A percentile compares a stretch with the other conserved stretches of the same genome.
phyloP scores from a whole-genome alignment of 2,329 filamentous ascomycete species.

The Pseudofabraea citricarpa region DNA sequence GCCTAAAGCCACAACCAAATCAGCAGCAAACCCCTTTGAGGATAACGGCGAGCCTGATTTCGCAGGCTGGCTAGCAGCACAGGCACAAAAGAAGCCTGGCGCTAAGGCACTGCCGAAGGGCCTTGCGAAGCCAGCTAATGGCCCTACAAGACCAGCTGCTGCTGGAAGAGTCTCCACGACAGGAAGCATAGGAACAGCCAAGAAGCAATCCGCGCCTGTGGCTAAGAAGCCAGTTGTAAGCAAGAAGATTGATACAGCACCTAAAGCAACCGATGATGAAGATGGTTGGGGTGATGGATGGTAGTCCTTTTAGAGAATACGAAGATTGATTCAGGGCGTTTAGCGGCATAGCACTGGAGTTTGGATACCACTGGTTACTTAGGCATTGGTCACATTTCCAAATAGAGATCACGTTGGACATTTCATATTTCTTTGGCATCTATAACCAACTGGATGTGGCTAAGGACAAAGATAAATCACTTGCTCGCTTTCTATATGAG shows the following conservation, averaged over 20 bases:
- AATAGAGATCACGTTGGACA: too few relatives aligned
- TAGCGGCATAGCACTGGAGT: neutral
- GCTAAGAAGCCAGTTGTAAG: conserved; percentile 35
- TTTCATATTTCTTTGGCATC: too few relatives aligned
- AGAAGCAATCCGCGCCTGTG: conserved; percentile 22
- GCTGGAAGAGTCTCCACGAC: conserved; percentile 32
- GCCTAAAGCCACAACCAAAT: conserved; percentile 25
- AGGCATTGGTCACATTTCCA: too few relatives aligned
- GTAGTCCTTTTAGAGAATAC: too few relatives aligned
- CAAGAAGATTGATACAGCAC: conserved; percentile 68
- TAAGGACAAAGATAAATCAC: too few relatives aligned
- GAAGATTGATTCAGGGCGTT: too few relatives aligned
- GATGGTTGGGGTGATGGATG: conserved; percentile 65
- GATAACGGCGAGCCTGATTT: conserved; percentile 92
- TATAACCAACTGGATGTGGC: too few relatives aligned
- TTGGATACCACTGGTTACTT: neutral
- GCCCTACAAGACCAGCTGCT: conserved; percentile 22
- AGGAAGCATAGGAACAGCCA: conserved; percentile 24
- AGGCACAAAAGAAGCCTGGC: conserved; percentile 62
- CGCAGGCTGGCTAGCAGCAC: conserved; percentile 87
- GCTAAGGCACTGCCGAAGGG: conserved; percentile 77
- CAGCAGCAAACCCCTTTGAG: conserved; percentile 55
- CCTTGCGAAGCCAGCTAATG: conserved; percentile 53
- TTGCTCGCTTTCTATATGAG: neutral
- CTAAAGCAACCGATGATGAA: conserved; percentile 51